These are phyloP conservation scores for Teunomyces atbi DNA, from an alignment of 805 yeast genomes.

Conservation along the genomic window DNA sequence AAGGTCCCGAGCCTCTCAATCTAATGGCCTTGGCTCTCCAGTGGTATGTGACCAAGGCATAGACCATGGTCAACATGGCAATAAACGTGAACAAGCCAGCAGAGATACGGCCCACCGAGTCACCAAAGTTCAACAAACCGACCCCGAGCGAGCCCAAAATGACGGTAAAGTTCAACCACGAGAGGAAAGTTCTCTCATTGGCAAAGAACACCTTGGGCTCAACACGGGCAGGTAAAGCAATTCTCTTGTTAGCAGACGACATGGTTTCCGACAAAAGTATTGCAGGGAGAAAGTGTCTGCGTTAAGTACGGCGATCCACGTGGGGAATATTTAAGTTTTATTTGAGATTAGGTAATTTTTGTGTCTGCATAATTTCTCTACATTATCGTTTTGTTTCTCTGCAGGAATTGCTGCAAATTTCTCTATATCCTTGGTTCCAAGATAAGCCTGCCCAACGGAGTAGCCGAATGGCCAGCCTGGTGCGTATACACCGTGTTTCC, in stretches of 20 bases:
- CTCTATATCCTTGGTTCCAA: conserved; percentile 54
- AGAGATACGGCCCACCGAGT: conserved; percentile 83
- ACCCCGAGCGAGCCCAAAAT: conserved; percentile 95
- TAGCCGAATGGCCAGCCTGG: conserved; percentile 52
- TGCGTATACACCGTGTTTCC: conserved; percentile 67
- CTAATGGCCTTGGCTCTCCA: conserved; percentile 99
- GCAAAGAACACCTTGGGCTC: conserved; percentile 99
- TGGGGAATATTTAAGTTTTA: neutral
- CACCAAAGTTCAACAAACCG: conserved; percentile 95
- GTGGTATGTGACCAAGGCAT: conserved; percentile 93
- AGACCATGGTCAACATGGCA: conserved; percentile 97
- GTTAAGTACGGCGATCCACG: conserved; percentile 1
- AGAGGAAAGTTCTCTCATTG: conserved; percentile 95
- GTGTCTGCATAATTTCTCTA: neutral
- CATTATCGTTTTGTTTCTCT: neutral
- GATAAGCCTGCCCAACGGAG: conserved; percentile 58
- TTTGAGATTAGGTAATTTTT: too few species aligned
- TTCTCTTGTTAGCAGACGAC: conserved; percentile 63
- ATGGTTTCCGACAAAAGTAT: conserved; percentile 12
- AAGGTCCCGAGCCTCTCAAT: conserved; percentile 98
- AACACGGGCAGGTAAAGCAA: conserved; percentile 95
- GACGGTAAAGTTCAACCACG: conserved; percentile 99
- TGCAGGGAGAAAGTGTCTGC: neutral
- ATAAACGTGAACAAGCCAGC: conserved; percentile 94
- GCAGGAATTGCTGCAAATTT: neutral